These are phyloP conservation scores for Gamsiella multidivaricata DNA, from an alignment of 192 early-diverging fungal species.

Conservation along the genomic window DNA sequence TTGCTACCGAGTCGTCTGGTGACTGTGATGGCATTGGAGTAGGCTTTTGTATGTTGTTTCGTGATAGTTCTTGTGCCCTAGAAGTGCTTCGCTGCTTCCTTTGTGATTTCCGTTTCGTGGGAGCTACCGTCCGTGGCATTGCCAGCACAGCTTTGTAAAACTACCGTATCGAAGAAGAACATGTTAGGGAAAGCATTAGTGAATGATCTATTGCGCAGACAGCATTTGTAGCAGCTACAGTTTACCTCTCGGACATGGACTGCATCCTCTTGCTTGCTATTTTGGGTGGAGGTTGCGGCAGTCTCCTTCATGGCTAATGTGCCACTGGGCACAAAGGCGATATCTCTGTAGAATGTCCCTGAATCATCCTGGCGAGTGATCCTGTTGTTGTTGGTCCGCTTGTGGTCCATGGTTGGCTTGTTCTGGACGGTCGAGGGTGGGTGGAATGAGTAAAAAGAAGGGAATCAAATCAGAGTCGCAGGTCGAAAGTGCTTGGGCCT, in stretches of 20 bases:
- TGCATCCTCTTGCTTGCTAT: conserved; percentile 11
- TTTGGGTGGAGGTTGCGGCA: background rate
- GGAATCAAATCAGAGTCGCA: background rate
- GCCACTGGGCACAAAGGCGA: conserved; percentile 43
- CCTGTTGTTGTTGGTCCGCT: conserved; percentile 1
- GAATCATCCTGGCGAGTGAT: conserved; percentile 17
- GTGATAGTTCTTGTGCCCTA: background rate
- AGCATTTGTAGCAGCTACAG: too few relatives aligned
- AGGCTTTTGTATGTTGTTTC: too few relatives aligned
- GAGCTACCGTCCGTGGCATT: conserved; percentile 14
- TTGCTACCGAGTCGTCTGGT: too few relatives aligned
- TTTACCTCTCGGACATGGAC: conserved; percentile 32
- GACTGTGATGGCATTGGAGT: too few relatives aligned
- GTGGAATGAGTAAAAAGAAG: background rate
- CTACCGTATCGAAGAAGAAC: background rate
- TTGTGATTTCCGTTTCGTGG: background rate
- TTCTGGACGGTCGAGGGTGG: too few relatives aligned
- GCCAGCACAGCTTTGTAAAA: conserved; percentile 39
- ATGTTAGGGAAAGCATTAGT: background rate
- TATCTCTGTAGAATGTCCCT: conserved; percentile 40
- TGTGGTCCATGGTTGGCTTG: background rate
- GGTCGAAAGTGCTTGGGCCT: background rate
- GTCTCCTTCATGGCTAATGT: conserved; percentile 21
- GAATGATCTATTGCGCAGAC: too few relatives aligned
- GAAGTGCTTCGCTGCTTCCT: background rate